These are phyloP conservation scores for Phylloporus rhodoxanthus DNA, from an alignment of 768 basidiomycete genomes.

Conservation along the genomic window DNA sequence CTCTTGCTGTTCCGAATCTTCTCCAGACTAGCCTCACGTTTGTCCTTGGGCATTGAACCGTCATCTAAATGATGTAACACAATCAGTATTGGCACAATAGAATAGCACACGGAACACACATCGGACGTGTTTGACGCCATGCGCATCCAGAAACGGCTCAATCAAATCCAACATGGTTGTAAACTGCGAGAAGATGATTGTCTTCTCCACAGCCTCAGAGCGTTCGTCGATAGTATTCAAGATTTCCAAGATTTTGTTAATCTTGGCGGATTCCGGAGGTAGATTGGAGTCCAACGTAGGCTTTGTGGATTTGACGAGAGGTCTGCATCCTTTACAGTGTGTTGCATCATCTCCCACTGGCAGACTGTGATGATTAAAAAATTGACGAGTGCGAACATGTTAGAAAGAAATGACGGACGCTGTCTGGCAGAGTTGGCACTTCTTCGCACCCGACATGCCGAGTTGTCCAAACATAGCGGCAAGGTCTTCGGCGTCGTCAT, in stretches of 20 bases:
- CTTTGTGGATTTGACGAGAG: conserved; percentile 44
- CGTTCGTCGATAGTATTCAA: conserved; percentile 58
- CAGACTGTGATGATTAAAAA: conserved; percentile 11
- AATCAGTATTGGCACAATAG: conserved; percentile 3
- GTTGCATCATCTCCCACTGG: conserved; percentile 25
- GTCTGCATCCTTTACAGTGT: conserved; percentile 57
- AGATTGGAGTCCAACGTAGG: conserved; percentile 25
- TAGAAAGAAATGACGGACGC: conserved; percentile 42
- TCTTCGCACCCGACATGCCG: conserved; percentile 50
- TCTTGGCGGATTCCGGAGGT: conserved; percentile 79
- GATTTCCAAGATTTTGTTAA: conserved; percentile 72
- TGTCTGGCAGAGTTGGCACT: conserved; percentile 74
- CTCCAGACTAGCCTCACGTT: conserved; percentile 70
- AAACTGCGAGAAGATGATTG: conserved; percentile 94
- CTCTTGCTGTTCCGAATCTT: conserved; percentile 58
- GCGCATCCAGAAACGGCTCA: conserved; percentile 71
- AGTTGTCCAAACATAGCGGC: conserved; percentile 67
- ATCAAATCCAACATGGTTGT: conserved; percentile 84
- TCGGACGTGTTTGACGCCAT: conserved; percentile 68
- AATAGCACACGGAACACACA: conserved; percentile 41
- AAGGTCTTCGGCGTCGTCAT: conserved; percentile 66
- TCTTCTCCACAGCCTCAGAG: conserved; percentile 69
- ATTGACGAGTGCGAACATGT: conserved; percentile 1
- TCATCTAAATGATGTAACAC: conserved; percentile 57
- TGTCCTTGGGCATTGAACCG: conserved; percentile 72